Conservation (phyloP, 1,284 basidiomycete genomes). For the Microbotryum silenes-acaulis region DNA sequence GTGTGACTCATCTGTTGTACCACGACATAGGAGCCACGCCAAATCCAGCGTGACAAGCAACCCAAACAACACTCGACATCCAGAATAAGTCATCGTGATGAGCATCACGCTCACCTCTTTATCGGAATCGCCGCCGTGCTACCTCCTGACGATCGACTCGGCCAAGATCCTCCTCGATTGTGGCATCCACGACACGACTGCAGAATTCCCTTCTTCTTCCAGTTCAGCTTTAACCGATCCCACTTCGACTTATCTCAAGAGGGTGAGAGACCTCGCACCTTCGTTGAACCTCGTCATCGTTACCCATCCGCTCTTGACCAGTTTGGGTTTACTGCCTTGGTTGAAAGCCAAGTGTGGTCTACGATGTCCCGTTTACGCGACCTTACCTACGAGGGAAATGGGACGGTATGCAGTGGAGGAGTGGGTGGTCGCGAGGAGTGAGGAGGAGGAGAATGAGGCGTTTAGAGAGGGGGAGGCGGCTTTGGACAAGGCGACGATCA, state of each 20-base stretch:
- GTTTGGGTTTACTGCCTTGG: conserved; percentile 59
- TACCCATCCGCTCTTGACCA: conserved; percentile 84
- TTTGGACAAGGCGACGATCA: not conserved
- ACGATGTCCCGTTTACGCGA: conserved; percentile 87
- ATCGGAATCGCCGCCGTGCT: conserved; percentile 43
- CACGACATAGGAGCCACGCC: no score
- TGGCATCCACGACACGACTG: conserved; percentile 45
- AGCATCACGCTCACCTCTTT: conserved; percentile 34
- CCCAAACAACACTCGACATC: no score
- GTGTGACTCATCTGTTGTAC: no score
- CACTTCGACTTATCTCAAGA: conserved; percentile 15
- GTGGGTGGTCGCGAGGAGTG: conserved; percentile 31
- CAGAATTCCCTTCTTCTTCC: not conserved
- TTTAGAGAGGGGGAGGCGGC: conserved; percentile 11
- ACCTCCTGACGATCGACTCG: conserved; percentile 90
- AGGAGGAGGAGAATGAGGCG: conserved; percentile 32
- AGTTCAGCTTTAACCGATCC: not conserved
- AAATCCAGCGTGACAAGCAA: no score
- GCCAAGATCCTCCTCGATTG: conserved; percentile 90
- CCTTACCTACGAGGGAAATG: conserved; percentile 93
- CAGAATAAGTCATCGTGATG: conserved; percentile 8
- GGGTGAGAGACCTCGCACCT: conserved; percentile 53
- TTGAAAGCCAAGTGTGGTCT: conserved; percentile 66
- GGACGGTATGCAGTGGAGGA: conserved; percentile 63
- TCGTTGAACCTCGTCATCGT: conserved; percentile 77